Evolutionary conservation across 2,329 filamentous ascomycete genomes (phyloP).

Genomic region (Shiraia bambusicola): DNA sequence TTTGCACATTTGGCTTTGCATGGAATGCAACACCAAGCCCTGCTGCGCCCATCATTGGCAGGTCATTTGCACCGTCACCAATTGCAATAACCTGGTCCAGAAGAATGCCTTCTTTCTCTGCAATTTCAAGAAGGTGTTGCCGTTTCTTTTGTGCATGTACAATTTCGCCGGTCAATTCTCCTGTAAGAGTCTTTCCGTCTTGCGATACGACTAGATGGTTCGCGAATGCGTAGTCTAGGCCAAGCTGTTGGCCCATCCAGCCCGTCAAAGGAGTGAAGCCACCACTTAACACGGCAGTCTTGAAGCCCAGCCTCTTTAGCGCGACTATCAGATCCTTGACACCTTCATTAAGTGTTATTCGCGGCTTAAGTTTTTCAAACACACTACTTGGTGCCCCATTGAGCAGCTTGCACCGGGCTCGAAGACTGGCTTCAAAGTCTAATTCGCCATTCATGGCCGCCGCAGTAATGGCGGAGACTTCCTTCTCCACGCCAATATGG

Average conservation of each 20-base stretch:
- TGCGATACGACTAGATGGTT: constrained; percentile 75
- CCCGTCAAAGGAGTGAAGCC: constrained; percentile 87
- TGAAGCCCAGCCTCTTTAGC: constrained; percentile 76
- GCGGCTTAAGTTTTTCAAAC: constrained; percentile 72
- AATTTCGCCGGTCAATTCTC: constrained; percentile 70
- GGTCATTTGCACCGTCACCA: constrained; percentile 80
- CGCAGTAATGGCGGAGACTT: constrained; percentile 85
- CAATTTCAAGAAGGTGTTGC: constrained; percentile 70
- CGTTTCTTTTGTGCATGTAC: constrained; percentile 76
- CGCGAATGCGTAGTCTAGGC: constrained; percentile 83
- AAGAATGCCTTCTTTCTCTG: constrained; percentile 64
- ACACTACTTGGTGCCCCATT: constrained; percentile 77
- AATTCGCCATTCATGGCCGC: constrained; percentile 95
- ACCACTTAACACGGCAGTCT: constrained; percentile 86
- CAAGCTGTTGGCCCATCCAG: constrained; percentile 79
- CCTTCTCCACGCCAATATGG: constrained; percentile 75
- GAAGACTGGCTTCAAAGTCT: constrained; percentile 83
- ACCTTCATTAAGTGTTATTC: constrained; percentile 79
- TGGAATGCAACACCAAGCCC: constrained; percentile 81
- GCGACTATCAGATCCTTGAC: constrained; percentile 72
- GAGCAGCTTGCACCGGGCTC: constrained; percentile 76
- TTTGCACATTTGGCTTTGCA: constrained; percentile 79
- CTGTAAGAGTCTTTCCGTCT: constrained; percentile 60
- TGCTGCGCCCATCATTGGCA: constrained; percentile 75
- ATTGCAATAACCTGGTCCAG: constrained; percentile 71